Conservation (phyloP, 805 yeast genomes). For the Jamesozyma hellenica region DNA sequence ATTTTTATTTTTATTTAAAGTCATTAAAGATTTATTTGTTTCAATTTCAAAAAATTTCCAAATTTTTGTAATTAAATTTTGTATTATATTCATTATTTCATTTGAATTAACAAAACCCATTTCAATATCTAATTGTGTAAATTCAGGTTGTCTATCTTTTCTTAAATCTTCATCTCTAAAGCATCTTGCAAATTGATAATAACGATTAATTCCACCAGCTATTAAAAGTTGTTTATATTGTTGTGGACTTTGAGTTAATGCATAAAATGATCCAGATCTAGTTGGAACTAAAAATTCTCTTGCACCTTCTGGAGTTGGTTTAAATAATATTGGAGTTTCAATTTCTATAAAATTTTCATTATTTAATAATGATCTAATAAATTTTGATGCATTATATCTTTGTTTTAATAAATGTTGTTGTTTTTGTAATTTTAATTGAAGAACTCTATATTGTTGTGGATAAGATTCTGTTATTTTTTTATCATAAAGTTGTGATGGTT, state of each 20-base stretch:
- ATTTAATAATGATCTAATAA: constrained; percentile 37
- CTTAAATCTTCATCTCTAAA: constrained; percentile 94
- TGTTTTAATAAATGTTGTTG: constrained; percentile 47
- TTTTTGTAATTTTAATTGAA: constrained; percentile 59
- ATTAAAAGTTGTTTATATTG: constrained; percentile 90
- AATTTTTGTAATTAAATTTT: constrained; percentile 40
- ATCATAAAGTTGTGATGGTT: constrained; percentile 59
- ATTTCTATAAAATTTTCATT: constrained; percentile 56
- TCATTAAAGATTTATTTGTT: constrained; percentile 15
- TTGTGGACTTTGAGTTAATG: constrained; percentile 95
- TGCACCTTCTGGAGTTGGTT: constrained; percentile 97
- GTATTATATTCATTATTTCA: constrained; percentile 60
- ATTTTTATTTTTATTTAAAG: constrained; percentile 12
- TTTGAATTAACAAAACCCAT: constrained; percentile 68
- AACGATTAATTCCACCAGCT: constrained; percentile 83
- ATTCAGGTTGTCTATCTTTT: constrained; percentile 94
- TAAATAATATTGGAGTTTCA: constrained; percentile 88
- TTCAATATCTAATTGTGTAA: constrained; percentile 94
- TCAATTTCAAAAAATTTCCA: constrained; percentile 42
- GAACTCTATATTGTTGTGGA: constrained; percentile 73
- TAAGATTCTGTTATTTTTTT: constrained; percentile 38
- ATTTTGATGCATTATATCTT: constrained; percentile 46
- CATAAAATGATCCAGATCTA: constrained; percentile 53
- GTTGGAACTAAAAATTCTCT: constrained; percentile 93
- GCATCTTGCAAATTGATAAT: constrained; percentile 87